Evolutionary conservation across 2,329 filamentous ascomycete genomes (phyloP).

Genomic region (Cryphonectria nitschkei): DNA sequence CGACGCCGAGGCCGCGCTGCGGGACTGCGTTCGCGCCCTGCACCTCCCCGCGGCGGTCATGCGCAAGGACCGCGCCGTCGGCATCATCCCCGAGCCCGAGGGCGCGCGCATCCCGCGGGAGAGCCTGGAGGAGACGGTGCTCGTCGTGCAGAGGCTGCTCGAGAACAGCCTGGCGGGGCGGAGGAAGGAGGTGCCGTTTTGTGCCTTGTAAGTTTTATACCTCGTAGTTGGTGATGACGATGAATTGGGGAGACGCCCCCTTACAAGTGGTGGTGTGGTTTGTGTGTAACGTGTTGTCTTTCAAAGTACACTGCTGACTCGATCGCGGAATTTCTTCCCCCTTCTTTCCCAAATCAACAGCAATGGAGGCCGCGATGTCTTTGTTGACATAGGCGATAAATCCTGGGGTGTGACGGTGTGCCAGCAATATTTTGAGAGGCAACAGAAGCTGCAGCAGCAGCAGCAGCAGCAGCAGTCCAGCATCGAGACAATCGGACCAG

Average conservation of each 20-base stretch:
- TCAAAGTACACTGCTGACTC: too few relatives aligned
- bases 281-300: too few relatives aligned
- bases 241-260: too few relatives aligned
- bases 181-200: constrained; percentile 72
- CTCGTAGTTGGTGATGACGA: too few relatives aligned
- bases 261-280: too few relatives aligned
- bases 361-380: constrained; percentile 96
- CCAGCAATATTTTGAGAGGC: constrained; percentile 81
- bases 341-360: neutral
- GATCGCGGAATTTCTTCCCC: too few relatives aligned
- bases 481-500: constrained; percentile 59
- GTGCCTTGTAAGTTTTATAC: constrained; percentile 65
- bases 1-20: constrained; percentile 81
- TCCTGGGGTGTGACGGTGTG: constrained; percentile 93
- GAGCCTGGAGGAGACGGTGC: constrained; percentile 90
- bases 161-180: constrained; percentile 75
- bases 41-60: constrained; percentile 78
- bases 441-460: constrained; percentile 15
- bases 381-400: constrained; percentile 98
- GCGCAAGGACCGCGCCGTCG: constrained; percentile 86
- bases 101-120: constrained; percentile 78
- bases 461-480: constrained; percentile 1
- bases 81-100: constrained; percentile 69
- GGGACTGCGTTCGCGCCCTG: constrained; percentile 79
- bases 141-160: constrained; percentile 90